These are phyloP conservation scores for Antitrichia curtipendula DNA, from an alignment of 225 moss, liverwort and hornwort genomes.

Conservation along the genomic window DNA sequence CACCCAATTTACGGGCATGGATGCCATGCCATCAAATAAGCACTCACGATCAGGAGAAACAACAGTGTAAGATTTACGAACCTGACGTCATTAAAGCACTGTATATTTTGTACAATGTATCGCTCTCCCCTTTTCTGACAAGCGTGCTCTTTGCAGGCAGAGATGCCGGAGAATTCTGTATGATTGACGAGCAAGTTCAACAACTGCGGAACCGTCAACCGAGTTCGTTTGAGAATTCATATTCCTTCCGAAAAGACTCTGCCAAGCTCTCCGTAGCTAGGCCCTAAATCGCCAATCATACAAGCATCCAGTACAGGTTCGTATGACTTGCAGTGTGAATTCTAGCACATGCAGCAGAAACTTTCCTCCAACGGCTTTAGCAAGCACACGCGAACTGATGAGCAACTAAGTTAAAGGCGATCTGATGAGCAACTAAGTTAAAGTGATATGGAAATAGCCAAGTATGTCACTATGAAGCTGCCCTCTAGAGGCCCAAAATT, in stretches of 20 bases:
- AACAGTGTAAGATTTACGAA: not conserved
- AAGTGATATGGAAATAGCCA: too few relatives aligned
- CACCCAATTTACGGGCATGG: not conserved
- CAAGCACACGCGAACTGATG: not conserved
- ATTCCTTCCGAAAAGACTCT: not conserved
- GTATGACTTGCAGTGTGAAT: not conserved
- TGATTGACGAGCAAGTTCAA: not conserved
- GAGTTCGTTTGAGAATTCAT: not conserved
- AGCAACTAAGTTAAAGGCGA: not conserved
- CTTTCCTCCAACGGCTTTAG: not conserved
- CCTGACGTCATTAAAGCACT: not conserved
- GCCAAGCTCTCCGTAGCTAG: not conserved
- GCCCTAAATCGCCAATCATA: not conserved
- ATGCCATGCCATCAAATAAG: not conserved
- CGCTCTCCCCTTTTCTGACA: not conserved
- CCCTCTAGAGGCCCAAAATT: too few relatives aligned
- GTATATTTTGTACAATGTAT: not conserved
- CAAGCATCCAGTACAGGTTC: not conserved
- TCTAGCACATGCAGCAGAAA: not conserved
- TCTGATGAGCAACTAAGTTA: not conserved
- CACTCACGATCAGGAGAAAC: not conserved
- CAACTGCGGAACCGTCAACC: not conserved
- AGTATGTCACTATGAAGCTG: too few relatives aligned
- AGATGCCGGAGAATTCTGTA: not conserved
- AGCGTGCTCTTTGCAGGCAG: not conserved